phyloP scores from a whole-genome alignment of 805 yeast genomes.

The Candida fluviatilis region DNA sequence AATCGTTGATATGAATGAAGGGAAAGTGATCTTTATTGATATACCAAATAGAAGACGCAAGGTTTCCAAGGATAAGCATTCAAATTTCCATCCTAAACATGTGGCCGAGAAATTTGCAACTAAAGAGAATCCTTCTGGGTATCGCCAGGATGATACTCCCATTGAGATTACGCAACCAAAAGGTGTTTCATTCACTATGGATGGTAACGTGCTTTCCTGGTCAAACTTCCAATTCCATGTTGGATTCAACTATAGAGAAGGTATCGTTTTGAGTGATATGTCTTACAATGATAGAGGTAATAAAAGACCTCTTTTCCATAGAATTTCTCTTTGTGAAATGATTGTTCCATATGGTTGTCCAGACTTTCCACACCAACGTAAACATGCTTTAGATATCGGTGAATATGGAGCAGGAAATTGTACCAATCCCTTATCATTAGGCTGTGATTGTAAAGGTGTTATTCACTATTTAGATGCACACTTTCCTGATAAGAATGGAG shows the following conservation, averaged over 20 bases:
- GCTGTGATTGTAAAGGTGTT: conserved; percentile 84
- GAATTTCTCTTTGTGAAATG: conserved; percentile 77
- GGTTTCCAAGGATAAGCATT: conserved; percentile 61
- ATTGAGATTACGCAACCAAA: conserved; percentile 74
- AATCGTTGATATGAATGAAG: conserved; percentile 68
- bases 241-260: conserved; percentile 85
- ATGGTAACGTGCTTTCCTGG: conserved; percentile 70
- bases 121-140: conserved; percentile 40
- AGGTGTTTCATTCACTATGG: conserved; percentile 73
- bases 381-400: conserved; percentile 83
- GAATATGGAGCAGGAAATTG: conserved; percentile 86
- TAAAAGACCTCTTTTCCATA: conserved; percentile 70
- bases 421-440: conserved; percentile 74
- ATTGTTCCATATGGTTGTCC: conserved; percentile 83
- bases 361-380: conserved; percentile 76
- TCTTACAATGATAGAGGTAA: conserved; percentile 73
- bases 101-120: conserved; percentile 57
- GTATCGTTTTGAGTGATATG: conserved; percentile 73
- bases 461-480: conserved; percentile 82
- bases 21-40: conserved; percentile 68
- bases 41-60: conserved; percentile 73
- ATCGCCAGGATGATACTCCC: conserved; percentile 62
- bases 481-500: conserved; percentile 64
- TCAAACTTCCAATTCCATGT: conserved; percentile 73
- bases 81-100: conserved; percentile 67